phyloP scores from a whole-genome alignment of 352 stramenopile genomes.

The Phytophthora tentaculata region DNA sequence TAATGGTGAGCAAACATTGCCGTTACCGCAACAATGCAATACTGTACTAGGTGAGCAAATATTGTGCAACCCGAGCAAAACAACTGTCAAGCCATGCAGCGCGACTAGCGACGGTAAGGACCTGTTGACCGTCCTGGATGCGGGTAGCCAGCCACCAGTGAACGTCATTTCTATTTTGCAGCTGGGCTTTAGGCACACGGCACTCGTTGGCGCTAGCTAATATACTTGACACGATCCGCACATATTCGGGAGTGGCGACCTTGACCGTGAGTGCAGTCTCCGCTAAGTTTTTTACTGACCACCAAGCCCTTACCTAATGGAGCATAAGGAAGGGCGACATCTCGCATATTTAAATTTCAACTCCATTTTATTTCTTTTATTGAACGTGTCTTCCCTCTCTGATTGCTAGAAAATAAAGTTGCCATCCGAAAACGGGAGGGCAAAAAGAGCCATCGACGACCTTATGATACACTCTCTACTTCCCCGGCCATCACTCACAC shows the following conservation, averaged over 20 bases:
- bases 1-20: no score
- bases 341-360: not conserved
- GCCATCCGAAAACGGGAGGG: conserved; percentile 13
- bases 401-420: conserved; percentile 5
- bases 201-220: conserved; percentile 8
- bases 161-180: conserved; percentile 24
- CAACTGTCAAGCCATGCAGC: not conserved
- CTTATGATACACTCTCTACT: conserved; percentile 25
- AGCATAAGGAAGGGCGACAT: not conserved
- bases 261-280: conserved; percentile 22
- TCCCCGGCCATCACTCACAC: conserved; percentile 13
- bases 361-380: not conserved
- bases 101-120: conserved; percentile 10
- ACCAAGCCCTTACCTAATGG: not conserved
- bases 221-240: conserved; percentile 23
- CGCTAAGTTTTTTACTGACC: conserved; percentile 15
- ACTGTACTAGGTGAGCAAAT: no score
- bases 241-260: conserved; percentile 6
- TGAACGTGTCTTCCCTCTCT: conserved; percentile 6
- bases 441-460: conserved; percentile 14
- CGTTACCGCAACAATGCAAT: no score
- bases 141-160: conserved; percentile 4
- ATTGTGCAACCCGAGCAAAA: no score
- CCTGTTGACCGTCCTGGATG: conserved; percentile 19
- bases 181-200: conserved; percentile 8